Base-by-base conservation (phyloP, 768 basidiomycete species). In the Lentinus tigrinus region DNA sequence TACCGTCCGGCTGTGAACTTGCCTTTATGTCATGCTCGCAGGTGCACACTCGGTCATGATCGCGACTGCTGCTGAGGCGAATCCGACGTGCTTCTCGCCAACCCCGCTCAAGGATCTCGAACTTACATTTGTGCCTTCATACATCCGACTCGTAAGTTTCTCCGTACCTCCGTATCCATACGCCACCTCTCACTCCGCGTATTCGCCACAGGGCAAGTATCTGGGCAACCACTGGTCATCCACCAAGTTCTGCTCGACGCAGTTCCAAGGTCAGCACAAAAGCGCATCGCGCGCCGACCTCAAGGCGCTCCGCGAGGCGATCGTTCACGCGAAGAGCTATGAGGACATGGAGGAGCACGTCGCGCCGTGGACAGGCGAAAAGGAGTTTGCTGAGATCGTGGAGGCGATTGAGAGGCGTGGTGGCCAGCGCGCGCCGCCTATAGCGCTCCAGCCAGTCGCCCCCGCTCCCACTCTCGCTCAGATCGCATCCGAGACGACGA, bases 31-130 rank as follows among this genome's bases (percentile, higher is more conserved):
- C 36, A 47, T 59, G 27, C 44, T 16, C 4, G 26, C 52, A 89
- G 89, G 87, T 3, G 93, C 93, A 11, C 85, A 91, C 65, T 95
- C 93, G 0, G 87, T 94, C 39, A 99, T 99, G 97, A 89, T 99
- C 39, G 97, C 97, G 21, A 88, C 95, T 5, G 94, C 88, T 1
- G 97, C 95, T 6, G 97, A 99, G 72, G 74, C 88, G 4, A 99
- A 98, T 71, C 93, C 94, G 0, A 87, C 91, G 0, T 89, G 93
- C 64, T 98, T 98, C 77, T 83, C 84, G 2, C 73, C 81, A 17
- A 81, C 69, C 0, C 89, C 90, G 3, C 75, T 93, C 24, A 69
- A 76, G 13, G 89, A 94, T 63, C 73, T 94, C 1, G 88, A 90
- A 60, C 72, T 74, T 52, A 85, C 81, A 4, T 74, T 97, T 26